Conservation (phyloP, 1,284 basidiomycete genomes). For the Cryptococcus jaspeensis region DNA sequence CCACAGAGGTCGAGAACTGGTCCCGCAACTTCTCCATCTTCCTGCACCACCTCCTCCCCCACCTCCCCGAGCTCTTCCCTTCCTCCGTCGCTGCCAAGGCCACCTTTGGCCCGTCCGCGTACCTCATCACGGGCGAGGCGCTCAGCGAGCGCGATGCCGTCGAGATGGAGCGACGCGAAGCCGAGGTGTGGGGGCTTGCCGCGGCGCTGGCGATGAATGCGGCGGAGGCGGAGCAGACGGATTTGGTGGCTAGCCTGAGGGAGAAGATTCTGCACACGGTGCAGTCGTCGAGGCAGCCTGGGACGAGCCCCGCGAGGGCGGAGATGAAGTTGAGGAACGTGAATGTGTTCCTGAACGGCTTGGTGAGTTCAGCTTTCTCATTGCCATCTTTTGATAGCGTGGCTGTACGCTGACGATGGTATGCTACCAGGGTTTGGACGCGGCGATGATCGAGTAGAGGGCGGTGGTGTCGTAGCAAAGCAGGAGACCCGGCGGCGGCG, state of each 20-base stretch:
- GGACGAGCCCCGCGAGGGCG: conserved; percentile 32
- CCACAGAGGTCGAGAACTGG: conserved; percentile 84
- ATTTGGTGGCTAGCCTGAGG: conserved; percentile 78
- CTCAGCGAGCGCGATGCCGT: conserved; percentile 70
- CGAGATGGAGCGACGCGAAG: conserved; percentile 51
- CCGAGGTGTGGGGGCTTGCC: conserved; percentile 51
- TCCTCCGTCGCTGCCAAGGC: conserved; percentile 69
- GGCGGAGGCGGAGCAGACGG: conserved; percentile 73
- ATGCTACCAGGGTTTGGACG: conserved; percentile 37
- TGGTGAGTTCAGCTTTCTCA: conserved; percentile 26
- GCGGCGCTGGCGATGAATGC: conserved; percentile 84
- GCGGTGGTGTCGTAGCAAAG: not conserved
- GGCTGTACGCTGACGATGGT: conserved; percentile 1
- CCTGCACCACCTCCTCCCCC: conserved; percentile 72
- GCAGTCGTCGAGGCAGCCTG: conserved; percentile 42
- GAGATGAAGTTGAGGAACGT: conserved; percentile 51
- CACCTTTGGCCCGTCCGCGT: conserved; percentile 56
- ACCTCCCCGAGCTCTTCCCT: conserved; percentile 81
- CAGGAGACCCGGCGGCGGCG: no score
- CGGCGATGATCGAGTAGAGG: conserved; percentile 42
- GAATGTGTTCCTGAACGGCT: conserved; percentile 51
- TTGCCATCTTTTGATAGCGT: not conserved
- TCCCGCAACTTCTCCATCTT: conserved; percentile 79
- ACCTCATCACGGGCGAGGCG: conserved; percentile 42
- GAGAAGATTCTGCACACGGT: conserved; percentile 65